These are phyloP conservation scores for Antarctomyces pellizariae DNA, from an alignment of 495 filamentous ascomycete genomes.

Conservation along the genomic window DNA sequence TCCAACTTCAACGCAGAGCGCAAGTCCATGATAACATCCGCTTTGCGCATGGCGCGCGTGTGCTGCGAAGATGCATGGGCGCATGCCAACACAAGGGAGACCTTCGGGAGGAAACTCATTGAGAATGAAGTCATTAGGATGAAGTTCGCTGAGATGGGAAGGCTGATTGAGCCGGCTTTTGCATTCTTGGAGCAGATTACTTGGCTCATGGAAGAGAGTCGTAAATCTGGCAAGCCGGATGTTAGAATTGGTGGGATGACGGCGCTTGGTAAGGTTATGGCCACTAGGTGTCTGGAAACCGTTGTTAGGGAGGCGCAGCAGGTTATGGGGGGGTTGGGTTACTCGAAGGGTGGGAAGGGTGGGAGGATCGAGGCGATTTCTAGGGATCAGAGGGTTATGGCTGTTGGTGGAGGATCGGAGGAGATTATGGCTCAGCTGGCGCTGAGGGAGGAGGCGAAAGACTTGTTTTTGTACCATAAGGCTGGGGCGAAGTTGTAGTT, in stretches of 20 bases:
- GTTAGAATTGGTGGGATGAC: constrained; percentile 25
- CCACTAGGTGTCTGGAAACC: constrained; percentile 10
- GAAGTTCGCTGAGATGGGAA: constrained; percentile 25
- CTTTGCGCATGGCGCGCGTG: constrained; percentile 21
- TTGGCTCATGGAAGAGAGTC: constrained; percentile 11
- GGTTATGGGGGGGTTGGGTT: constrained; percentile 13
- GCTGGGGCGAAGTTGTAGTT: constrained; percentile 8
- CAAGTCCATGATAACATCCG: constrained; percentile 18
- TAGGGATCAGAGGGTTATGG: constrained; percentile 16
- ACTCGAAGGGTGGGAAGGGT: constrained; percentile 14
- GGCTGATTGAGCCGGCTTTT: constrained; percentile 24
- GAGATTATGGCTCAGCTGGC: constrained; percentile 17
- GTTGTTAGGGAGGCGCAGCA: constrained; percentile 13
- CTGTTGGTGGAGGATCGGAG: constrained; percentile 17
- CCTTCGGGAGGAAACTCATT: constrained; percentile 24
- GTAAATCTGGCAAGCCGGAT: constrained; percentile 17
- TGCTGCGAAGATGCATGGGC: constrained; percentile 25
- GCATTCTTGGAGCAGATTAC: constrained; percentile 24
- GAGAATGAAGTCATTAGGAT: constrained; percentile 21
- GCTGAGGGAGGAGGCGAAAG: constrained; percentile 11
- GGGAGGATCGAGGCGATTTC: constrained; percentile 17
- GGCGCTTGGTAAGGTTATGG: constrained; percentile 12
- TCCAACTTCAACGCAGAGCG: constrained; percentile 27
- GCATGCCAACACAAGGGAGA: constrained; percentile 24
- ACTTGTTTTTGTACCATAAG: constrained; percentile 7